Base-by-base conservation (phyloP, 192 early-diverging fungal genomes). In the Kappamyces sp. region DNA sequence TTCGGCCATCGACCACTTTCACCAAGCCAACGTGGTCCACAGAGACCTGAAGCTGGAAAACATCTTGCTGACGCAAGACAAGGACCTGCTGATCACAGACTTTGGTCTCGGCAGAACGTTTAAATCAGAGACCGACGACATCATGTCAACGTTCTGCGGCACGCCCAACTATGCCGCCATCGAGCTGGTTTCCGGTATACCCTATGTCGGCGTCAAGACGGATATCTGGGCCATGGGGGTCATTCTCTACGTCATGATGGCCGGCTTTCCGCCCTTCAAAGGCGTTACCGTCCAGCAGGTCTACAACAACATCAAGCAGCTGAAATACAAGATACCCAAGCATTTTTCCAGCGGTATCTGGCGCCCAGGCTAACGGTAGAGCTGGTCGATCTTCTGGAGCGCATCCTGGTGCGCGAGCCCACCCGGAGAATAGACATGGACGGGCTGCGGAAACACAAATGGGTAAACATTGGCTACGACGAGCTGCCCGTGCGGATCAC, bases 181-280 rank as follows among this genome's bases (percentile, higher is more conserved):
- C 38, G 82, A 84, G 62, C 68, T 84, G 5, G 78, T 84, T 38
- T 79, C 73, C 34, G 80, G 77, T 9, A 80, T 73, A 14, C 82
- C 82, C 0, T 84, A 84, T 61, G 54, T 72, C 35, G 82, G 80
- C 41, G 72, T 78, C 37, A 79, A 83, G 53, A 76, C 78, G 2
- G 82, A 84, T 66, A 78, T 83, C 39, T 84, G 82, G 82, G 80
- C 82, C 4, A 80, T 84, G 74, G 82, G 82, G 11, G 76, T 84
- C 29, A 71, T 83, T 4, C 62, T 84, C 2, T 84, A 72, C 64
- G 70, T 80, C 4, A 76, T 84, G 74, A 76, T 76, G 71, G 75
- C 78, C 1, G 81, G 81, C 30, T 60, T 66, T 30, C 73, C 80
- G 7, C 81, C 81, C 30, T 84, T 84, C 57, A 31, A 57, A 3